Percentiles rank a stretch among this genome's conserved stretches.
These are phyloP conservation scores for Entomortierella lignicola DNA, from an alignment of 192 early-diverging fungal genomes.

Conservation along the genomic window DNA sequence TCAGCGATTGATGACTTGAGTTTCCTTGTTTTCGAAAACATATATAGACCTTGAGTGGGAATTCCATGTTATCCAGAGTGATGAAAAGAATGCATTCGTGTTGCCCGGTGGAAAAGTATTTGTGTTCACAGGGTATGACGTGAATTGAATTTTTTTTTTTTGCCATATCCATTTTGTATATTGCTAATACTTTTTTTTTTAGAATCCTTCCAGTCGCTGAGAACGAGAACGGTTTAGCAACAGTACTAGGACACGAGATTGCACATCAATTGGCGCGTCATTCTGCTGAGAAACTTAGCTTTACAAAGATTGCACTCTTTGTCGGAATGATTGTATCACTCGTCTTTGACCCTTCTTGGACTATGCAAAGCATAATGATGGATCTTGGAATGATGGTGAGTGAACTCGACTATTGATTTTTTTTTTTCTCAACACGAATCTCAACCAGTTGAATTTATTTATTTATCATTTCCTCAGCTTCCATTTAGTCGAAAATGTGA, in stretches of 20 bases:
- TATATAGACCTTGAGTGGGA: constrained; percentile 82
- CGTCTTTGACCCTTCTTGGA: constrained; percentile 73
- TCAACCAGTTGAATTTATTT: too few species aligned
- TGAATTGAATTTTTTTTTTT: neutral
- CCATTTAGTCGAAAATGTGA: constrained; percentile 92
- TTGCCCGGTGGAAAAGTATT: constrained; percentile 96
- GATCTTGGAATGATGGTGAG: constrained; percentile 75
- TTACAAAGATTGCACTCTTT: constrained; percentile 70
- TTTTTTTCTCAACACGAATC: too few species aligned
- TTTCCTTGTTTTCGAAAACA: too few species aligned
- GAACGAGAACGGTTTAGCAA: constrained; percentile 90
- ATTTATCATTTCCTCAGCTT: too few species aligned
- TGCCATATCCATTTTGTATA: neutral
- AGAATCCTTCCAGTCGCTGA: constrained; percentile 82
- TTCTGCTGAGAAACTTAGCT: constrained; percentile 89
- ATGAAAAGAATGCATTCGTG: constrained; percentile 93
- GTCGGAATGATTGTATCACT: constrained; percentile 69
- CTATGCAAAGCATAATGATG: constrained; percentile 69
- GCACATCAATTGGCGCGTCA: constrained; percentile 94
- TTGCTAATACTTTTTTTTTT: neutral
- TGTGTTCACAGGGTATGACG: constrained; percentile 84
- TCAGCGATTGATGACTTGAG: too few species aligned
- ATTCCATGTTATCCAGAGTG: constrained; percentile 86
- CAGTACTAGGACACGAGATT: constrained; percentile 95
- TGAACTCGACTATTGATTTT: neutral